phyloP scores from a whole-genome alignment of 306 rosid species.

The Fragaria ananassa region DNA sequence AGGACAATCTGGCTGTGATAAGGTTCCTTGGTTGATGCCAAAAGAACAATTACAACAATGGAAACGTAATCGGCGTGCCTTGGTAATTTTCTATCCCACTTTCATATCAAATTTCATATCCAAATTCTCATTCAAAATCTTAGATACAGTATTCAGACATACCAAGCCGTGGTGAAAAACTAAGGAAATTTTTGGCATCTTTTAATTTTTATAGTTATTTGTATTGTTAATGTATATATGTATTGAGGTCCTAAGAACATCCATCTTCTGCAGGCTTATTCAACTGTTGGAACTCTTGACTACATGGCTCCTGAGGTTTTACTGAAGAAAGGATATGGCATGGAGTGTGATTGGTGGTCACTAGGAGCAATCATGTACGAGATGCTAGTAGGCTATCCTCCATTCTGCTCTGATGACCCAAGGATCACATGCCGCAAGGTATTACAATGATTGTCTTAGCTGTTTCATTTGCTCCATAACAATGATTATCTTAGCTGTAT shows the following conservation, averaged over 20 bases:
- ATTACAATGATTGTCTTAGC: constrained; percentile 21
- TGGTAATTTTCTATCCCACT: constrained; percentile 42
- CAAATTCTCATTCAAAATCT: neutral
- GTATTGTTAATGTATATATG: neutral
- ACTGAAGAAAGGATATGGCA: constrained; percentile 96
- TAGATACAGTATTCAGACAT: neutral
- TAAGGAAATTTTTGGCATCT: neutral
- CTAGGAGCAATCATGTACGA: constrained; percentile 98
- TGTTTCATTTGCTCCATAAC: constrained; percentile 20
- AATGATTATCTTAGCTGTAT: constrained; percentile 17
- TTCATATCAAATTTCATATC: constrained; percentile 11
- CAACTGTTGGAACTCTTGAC: constrained; percentile 99
- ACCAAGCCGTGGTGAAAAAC: neutral
- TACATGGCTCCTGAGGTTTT: constrained; percentile 99
- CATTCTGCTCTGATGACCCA: constrained; percentile 98
- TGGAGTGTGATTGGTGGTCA: constrained; percentile 99
- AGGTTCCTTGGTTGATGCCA: constrained; percentile 90
- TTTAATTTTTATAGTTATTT: neutral
- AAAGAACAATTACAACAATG: constrained; percentile 87
- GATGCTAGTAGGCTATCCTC: constrained; percentile 98
- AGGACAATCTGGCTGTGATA: constrained; percentile 50
- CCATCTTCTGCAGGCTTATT: constrained; percentile 64
- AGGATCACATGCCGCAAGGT: constrained; percentile 99
- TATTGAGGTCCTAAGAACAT: constrained; percentile 1
- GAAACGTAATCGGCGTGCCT: constrained; percentile 96